Percentiles rank a stretch among this genome's conserved stretches.
Evolutionary conservation across 1,284 basidiomycete species (phyloP).

Genomic region (Ganoderma leucocontextum): DNA sequence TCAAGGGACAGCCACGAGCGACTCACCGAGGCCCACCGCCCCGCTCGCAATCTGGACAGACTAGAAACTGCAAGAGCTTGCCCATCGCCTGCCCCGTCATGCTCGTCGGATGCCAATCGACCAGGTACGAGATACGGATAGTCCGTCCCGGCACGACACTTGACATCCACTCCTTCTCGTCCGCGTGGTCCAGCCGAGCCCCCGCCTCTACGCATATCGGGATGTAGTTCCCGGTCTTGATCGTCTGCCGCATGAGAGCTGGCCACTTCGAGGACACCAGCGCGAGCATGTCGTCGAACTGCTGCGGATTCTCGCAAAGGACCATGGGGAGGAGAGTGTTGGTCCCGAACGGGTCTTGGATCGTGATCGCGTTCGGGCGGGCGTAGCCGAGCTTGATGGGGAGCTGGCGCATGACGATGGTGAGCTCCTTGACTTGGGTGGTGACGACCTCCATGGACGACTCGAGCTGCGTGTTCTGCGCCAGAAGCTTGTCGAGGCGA

Average conservation of each 20-base stretch:
- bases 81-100: neutral
- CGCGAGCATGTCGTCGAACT: neutral
- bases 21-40: neutral
- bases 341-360: constrained; percentile 12
- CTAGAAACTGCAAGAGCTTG: neutral
- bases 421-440: neutral
- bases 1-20: neutral
- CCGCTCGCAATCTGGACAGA: neutral
- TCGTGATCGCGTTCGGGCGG: constrained; percentile 4
- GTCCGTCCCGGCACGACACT: neutral
- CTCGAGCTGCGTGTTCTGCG: neutral
- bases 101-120: neutral
- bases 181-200: neutral
- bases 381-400: constrained; percentile 13
- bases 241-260: neutral
- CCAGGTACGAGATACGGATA: neutral
- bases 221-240: neutral
- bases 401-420: constrained; percentile 10
- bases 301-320: neutral
- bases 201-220: neutral
- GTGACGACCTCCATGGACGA: neutral
- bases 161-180: neutral
- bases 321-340: constrained; percentile 13
- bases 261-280: neutral
- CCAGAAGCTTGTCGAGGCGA: neutral